Evolutionary conservation across 305 asterid species (phyloP).

Genomic region (Fraxinus latifolia): DNA sequence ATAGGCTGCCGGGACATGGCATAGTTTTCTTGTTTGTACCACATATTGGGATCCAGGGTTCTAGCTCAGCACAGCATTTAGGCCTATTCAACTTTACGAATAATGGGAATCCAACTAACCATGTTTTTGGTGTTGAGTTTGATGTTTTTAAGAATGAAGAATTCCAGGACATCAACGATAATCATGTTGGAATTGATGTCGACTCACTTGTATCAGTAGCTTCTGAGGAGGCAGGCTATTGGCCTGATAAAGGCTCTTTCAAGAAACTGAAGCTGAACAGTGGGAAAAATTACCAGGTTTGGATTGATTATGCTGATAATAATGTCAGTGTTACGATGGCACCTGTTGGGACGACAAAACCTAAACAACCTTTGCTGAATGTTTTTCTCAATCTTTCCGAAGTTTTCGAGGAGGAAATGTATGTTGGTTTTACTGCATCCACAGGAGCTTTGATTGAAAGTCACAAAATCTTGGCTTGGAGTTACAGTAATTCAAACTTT

Average conservation of each 20-base stretch:
- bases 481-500: constrained; percentile 62
- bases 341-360: constrained; percentile 49
- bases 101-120: constrained; percentile 38
- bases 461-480: constrained; percentile 68
- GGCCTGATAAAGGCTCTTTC: constrained; percentile 39
- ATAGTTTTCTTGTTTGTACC: constrained; percentile 66
- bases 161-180: constrained; percentile 42
- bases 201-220: constrained; percentile 46
- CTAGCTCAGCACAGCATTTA: constrained; percentile 47
- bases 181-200: constrained; percentile 66
- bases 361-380: constrained; percentile 46
- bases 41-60: constrained; percentile 37
- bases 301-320: constrained; percentile 61
- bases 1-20: constrained; percentile 61
- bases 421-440: constrained; percentile 72
- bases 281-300: constrained; percentile 68
- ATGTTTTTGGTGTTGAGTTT: constrained; percentile 63
- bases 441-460: constrained; percentile 65
- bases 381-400: constrained; percentile 44
- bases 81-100: constrained; percentile 55
- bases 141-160: constrained; percentile 63
- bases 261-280: constrained; percentile 37
- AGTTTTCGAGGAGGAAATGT: constrained; percentile 61
- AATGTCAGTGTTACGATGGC: constrained; percentile 58
- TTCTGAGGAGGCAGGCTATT: constrained; percentile 60